These are phyloP conservation scores for Hypomyces rosellus DNA, from an alignment of 2,329 filamentous ascomycete genomes.

Conservation along the genomic window DNA sequence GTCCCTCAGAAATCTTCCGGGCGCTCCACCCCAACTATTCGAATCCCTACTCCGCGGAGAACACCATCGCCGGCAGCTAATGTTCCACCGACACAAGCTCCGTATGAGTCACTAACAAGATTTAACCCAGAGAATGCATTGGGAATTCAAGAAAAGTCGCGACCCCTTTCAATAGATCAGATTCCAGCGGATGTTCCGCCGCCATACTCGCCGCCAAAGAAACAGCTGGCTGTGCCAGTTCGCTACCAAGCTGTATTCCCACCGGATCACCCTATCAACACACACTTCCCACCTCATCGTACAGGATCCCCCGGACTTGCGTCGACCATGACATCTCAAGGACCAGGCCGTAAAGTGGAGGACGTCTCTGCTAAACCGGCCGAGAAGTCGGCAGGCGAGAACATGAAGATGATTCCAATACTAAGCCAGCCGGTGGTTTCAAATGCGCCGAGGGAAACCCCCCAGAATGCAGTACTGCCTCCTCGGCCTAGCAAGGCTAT, in stretches of 20 bases:
- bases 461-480: neutral
- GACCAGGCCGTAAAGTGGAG: neutral
- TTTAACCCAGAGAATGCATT: too few species aligned
- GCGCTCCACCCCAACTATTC: slow-evolving; percentile 7
- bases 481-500: neutral
- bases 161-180: slow-evolving; percentile 33
- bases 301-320: slow-evolving; percentile 58
- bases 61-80: slow-evolving; percentile 8
- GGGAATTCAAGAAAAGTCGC: slow-evolving; percentile 29
- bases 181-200: slow-evolving; percentile 40
- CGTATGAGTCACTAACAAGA: neutral
- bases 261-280: slow-evolving; percentile 41
- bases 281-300: slow-evolving; percentile 51
- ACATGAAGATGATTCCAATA: neutral
- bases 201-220: slow-evolving; percentile 47
- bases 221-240: slow-evolving; percentile 28
- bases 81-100: neutral
- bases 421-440: neutral
- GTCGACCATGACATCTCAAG: slow-evolving; percentile 55
- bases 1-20: slow-evolving; percentile 1
- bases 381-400: neutral
- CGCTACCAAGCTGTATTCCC: slow-evolving; percentile 55
- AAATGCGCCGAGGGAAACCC: neutral
- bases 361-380: neutral
- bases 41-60: slow-evolving; percentile 9